Conservation (phyloP, 2,329 filamentous ascomycete species). For the Claviceps pazoutovae region DNA sequence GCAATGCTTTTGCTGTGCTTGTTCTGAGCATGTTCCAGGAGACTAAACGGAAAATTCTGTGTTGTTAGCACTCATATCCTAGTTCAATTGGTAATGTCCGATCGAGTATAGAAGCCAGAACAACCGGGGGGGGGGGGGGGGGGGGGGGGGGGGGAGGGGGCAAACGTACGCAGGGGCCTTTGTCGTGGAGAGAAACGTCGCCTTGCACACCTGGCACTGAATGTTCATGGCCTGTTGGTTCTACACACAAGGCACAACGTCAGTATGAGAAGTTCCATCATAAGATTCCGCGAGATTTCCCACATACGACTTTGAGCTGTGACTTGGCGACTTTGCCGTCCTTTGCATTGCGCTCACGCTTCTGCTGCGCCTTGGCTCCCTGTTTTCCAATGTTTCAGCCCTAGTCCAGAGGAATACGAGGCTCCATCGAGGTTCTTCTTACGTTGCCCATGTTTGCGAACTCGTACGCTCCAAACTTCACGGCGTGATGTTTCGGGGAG, state of each 20-base stretch:
- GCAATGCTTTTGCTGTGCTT: constrained; percentile 61
- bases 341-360: constrained; percentile 59
- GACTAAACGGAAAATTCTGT: constrained; percentile 22
- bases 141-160: neutral
- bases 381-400: constrained; percentile 13
- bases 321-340: constrained; percentile 45
- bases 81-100: neutral
- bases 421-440: neutral
- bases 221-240: constrained; percentile 63
- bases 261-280: neutral
- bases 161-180: constrained; percentile 51
- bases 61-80: neutral
- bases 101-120: neutral
- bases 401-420: neutral
- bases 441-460: constrained; percentile 4
- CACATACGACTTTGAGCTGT: constrained; percentile 52
- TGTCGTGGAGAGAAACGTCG: constrained; percentile 66
- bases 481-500: neutral
- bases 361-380: constrained; percentile 55
- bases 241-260: constrained; percentile 24
- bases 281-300: neutral
- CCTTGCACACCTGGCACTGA: constrained; percentile 64
- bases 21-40: constrained; percentile 58
- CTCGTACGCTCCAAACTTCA: neutral
- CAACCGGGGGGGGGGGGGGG: neutral